A percentile compares a stretch with the other conserved stretches of the same genome.
Evolutionary conservation across 257 asterid species (phyloP).

Genomic region (Henckelia pumila): DNA sequence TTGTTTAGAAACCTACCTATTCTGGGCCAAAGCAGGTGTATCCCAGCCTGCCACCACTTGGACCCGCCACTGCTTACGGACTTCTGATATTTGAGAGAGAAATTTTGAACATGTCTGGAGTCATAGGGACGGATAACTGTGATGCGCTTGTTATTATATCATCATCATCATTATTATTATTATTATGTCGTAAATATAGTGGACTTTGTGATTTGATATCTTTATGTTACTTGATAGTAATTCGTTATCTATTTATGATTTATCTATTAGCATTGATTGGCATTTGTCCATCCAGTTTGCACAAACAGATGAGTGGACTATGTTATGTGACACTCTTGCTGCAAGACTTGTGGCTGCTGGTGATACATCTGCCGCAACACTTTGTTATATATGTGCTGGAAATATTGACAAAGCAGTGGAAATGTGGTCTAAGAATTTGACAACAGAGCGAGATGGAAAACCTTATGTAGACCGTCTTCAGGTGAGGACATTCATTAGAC

Average conservation of each 20-base stretch:
- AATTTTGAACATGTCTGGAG: neutral
- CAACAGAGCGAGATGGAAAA: slow-evolving; percentile 67
- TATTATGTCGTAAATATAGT: neutral
- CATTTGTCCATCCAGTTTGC: slow-evolving; percentile 60
- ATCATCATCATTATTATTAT: too few species aligned
- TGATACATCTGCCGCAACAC: slow-evolving; percentile 76
- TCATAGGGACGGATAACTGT: neutral
- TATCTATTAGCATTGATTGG: slow-evolving; percentile 24
- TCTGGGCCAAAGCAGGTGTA: too few species aligned
- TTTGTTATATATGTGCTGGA: slow-evolving; percentile 92
- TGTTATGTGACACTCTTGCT: slow-evolving; percentile 80
- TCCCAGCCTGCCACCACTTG: too few species aligned
- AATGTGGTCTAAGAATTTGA: slow-evolving; percentile 82
- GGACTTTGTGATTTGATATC: neutral
- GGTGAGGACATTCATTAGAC: slow-evolving; percentile 40
- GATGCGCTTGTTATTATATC: neutral
- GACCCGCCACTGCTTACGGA: slow-evolving; percentile 10
- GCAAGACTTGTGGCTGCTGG: slow-evolving; percentile 85
- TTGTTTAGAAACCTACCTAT: too few species aligned
- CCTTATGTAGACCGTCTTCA: slow-evolving; percentile 82
- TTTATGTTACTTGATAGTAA: neutral
- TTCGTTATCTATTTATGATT: slow-evolving; percentile 18
- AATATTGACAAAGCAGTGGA: slow-evolving; percentile 89
- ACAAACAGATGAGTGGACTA: slow-evolving; percentile 78
- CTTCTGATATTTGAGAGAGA: slow-evolving; percentile 9